Evolutionary conservation across 1,139 yeast species (phyloP).

Genomic region (Meyerozyma sp.): DNA sequence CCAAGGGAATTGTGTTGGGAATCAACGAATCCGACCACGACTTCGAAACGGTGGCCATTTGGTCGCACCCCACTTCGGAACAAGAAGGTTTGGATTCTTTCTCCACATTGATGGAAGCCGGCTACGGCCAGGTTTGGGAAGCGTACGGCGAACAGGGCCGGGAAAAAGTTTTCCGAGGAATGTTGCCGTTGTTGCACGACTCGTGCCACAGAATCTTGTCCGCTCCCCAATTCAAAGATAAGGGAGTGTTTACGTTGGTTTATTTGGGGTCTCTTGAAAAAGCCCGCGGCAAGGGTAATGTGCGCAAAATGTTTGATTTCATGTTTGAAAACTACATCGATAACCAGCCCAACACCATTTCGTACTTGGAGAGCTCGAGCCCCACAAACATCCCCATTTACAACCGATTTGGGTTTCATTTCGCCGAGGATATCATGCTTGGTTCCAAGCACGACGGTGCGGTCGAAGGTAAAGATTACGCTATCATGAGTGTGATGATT

Average conservation of each 20-base stretch:
- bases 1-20: slow-evolving; percentile 52
- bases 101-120: slow-evolving; percentile 49
- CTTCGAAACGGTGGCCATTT: slow-evolving; percentile 59
- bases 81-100: slow-evolving; percentile 42
- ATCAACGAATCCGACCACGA: slow-evolving; percentile 36
- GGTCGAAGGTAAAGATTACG: slow-evolving; percentile 42
- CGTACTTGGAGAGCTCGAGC: slow-evolving; percentile 60
- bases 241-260: slow-evolving; percentile 51
- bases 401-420: slow-evolving; percentile 50
- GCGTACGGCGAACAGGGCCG: slow-evolving; percentile 49
- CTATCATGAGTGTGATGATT: slow-evolving; percentile 56
- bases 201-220: slow-evolving; percentile 35
- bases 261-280: slow-evolving; percentile 54
- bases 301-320: slow-evolving; percentile 51
- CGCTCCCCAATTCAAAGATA: slow-evolving; percentile 32
- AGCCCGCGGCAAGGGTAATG: slow-evolving; percentile 67
- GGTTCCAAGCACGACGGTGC: slow-evolving; percentile 30
- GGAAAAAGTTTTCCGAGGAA: slow-evolving; percentile 47
- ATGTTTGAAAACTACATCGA: slow-evolving; percentile 52
- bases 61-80: slow-evolving; percentile 52
- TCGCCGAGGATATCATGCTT: slow-evolving; percentile 44
- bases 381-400: slow-evolving; percentile 51
- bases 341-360: slow-evolving; percentile 29
- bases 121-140: slow-evolving; percentile 52
- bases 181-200: slow-evolving; percentile 54